phyloP scores from a whole-genome alignment of 495 filamentous ascomycete species.

The Cryomyces antarcticus region DNA sequence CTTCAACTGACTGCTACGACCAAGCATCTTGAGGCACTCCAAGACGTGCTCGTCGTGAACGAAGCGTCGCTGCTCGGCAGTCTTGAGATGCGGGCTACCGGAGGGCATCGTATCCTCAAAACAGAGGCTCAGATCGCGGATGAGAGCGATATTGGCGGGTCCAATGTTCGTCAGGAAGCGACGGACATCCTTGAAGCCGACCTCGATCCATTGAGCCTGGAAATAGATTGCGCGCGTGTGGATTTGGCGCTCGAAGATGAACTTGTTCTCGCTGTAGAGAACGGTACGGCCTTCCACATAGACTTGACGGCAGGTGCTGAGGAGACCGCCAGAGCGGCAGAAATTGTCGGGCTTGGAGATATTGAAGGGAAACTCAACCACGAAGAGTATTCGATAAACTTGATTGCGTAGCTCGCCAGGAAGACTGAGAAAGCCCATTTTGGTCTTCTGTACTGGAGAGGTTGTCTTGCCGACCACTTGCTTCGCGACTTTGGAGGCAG shows the following conservation, averaged over 20 bases:
- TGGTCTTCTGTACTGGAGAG: not conserved
- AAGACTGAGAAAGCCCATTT: constrained; percentile 15
- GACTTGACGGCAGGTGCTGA: constrained; percentile 17
- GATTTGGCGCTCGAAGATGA: constrained; percentile 12
- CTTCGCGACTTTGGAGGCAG: no score
- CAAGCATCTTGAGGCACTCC: constrained; percentile 10
- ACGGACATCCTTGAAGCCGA: constrained; percentile 15
- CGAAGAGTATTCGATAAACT: constrained; percentile 17
- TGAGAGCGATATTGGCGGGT: constrained; percentile 9
- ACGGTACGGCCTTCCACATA: constrained; percentile 15
- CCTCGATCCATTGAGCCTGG: constrained; percentile 7
- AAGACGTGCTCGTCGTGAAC: constrained; percentile 16
- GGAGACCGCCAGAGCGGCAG: constrained; percentile 13
- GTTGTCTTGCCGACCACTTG: no score
- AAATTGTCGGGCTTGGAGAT: constrained; percentile 12
- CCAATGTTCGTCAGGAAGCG: constrained; percentile 15
- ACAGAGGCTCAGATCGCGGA: constrained; percentile 8
- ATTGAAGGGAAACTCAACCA: constrained; percentile 4
- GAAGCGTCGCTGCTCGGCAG: constrained; percentile 13
- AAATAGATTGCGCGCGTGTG: constrained; percentile 6
- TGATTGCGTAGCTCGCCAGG: constrained; percentile 21
- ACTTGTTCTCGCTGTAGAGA: constrained; percentile 20
- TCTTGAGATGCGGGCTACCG: constrained; percentile 7
- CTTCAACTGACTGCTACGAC: constrained; percentile 6
- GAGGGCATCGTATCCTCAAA: constrained; percentile 13